phyloP scores from a whole-genome alignment of 495 filamentous ascomycete species.

The Trichoderma asperelloides region DNA sequence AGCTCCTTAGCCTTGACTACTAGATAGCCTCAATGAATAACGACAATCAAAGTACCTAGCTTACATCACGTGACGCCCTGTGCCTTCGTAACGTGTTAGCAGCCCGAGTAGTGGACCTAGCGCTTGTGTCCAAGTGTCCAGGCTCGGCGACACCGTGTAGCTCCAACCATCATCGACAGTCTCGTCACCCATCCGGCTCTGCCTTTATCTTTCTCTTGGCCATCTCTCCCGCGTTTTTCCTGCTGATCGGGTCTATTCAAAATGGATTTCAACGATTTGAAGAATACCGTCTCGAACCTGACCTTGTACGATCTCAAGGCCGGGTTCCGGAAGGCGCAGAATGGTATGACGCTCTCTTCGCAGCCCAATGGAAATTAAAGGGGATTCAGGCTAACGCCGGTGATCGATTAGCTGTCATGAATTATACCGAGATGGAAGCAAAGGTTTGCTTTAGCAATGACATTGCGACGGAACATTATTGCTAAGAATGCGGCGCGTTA shows the following conservation, averaged over 20 bases:
- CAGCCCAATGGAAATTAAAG: slow-evolving; percentile 6
- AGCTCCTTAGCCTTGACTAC: too few relatives aligned
- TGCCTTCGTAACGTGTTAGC: neutral
- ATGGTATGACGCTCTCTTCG: slow-evolving; percentile 57
- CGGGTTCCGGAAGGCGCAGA: slow-evolving; percentile 93
- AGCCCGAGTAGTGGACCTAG: neutral
- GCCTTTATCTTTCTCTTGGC: neutral
- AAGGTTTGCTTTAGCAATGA: slow-evolving; percentile 53
- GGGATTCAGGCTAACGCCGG: slow-evolving; percentile 10
- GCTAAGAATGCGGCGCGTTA: slow-evolving; percentile 23
- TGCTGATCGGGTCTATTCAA: slow-evolving; percentile 6
- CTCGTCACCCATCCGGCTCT: slow-evolving; percentile 2
- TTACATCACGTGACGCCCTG: neutral
- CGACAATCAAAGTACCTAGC: neutral
- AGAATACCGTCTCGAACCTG: slow-evolving; percentile 86
- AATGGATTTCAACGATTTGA: slow-evolving; percentile 84
- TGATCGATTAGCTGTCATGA: slow-evolving; percentile 76
- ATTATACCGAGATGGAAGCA: slow-evolving; percentile 99
- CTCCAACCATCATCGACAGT: neutral
- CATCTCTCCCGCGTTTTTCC: neutral
- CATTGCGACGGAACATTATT: neutral
- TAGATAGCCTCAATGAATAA: too few relatives aligned
- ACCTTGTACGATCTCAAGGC: slow-evolving; percentile 96
- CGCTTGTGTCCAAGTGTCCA: slow-evolving; percentile 2
- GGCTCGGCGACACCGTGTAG: neutral